Evolutionary conservation across 306 rosid genomes (phyloP).

Genomic region (Malus orientalis): DNA sequence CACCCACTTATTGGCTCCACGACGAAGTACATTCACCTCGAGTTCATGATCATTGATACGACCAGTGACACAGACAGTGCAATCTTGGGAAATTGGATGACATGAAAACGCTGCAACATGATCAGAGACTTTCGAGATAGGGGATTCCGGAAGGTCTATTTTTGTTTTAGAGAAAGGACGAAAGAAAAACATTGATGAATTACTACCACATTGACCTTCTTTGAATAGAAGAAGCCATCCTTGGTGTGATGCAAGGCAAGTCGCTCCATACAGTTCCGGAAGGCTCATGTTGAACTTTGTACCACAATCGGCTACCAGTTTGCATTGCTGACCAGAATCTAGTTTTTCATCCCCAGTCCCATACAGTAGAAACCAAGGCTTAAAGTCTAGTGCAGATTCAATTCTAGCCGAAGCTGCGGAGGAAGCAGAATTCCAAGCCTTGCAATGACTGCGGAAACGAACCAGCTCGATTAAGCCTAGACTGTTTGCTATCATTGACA

Average conservation of each 20-base stretch:
- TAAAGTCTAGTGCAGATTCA: neutral
- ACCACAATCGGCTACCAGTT: neutral
- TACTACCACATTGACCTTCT: neutral
- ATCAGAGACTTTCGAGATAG: neutral
- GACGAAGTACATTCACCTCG: neutral
- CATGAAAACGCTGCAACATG: constrained; percentile 25
- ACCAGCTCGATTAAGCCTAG: constrained; percentile 15
- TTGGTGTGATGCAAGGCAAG: constrained; percentile 27
- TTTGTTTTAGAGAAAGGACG: constrained; percentile 22
- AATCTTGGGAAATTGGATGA: constrained; percentile 4
- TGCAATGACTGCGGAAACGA: constrained; percentile 22
- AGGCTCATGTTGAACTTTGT: neutral
- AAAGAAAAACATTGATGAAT: constrained; percentile 23
- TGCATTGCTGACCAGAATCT: neutral
- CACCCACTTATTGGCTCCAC: constrained; percentile 1
- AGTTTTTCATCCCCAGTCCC: neutral
- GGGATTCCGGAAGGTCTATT: constrained; percentile 24
- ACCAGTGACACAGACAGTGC: neutral
- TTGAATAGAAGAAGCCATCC: constrained; percentile 29
- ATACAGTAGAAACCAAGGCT: constrained; percentile 21
- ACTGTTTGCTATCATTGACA: neutral
- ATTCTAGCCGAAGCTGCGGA: neutral
- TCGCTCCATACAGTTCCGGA: constrained; percentile 10
- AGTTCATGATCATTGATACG: neutral
- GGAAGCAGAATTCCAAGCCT: constrained; percentile 22